phyloP scores from a whole-genome alignment of 2,329 filamentous ascomycete genomes.

The Stachybotrys elegans region DNA sequence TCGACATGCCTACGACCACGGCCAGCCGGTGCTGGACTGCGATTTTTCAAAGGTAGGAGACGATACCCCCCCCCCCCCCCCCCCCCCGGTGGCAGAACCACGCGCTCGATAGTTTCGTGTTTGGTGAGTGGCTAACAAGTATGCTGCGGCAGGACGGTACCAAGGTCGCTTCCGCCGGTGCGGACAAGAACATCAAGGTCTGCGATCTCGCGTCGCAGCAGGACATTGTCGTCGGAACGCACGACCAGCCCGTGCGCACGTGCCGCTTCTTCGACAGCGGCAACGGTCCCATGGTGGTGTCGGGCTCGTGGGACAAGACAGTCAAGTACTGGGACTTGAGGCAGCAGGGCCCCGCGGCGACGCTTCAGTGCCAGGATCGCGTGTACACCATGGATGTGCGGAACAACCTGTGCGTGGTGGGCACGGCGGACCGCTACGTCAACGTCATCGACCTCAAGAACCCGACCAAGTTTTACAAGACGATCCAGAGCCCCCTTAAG shows the following conservation, averaged over 20 bases:
- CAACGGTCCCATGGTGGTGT: constrained; percentile 77
- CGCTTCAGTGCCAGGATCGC: constrained; percentile 66
- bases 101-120: background rate
- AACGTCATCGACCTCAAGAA: constrained; percentile 89
- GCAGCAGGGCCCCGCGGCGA: constrained; percentile 58
- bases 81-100: background rate
- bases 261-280: constrained; percentile 72
- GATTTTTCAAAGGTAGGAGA: constrained; percentile 79
- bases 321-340: constrained; percentile 86
- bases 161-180: constrained; percentile 81
- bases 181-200: constrained; percentile 85
- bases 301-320: constrained; percentile 88
- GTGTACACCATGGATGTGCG: constrained; percentile 90
- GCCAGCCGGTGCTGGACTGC: constrained; percentile 75
- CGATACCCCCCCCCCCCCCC: background rate
- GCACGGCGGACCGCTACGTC: constrained; percentile 92
- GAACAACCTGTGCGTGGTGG: constrained; percentile 83
- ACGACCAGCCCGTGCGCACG: constrained; percentile 76
- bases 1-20: constrained; percentile 81
- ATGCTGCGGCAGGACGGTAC: constrained; percentile 66
- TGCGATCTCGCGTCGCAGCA: constrained; percentile 71
- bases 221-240: constrained; percentile 70
- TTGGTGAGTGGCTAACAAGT: background rate
- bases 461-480: constrained; percentile 91
- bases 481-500: constrained; percentile 90